Percentiles rank a stretch among this genome's conserved stretches.
These are phyloP conservation scores for Cyclotella cryptica DNA, from an alignment of 108 stramenopile species.

Conservation along the genomic window DNA sequence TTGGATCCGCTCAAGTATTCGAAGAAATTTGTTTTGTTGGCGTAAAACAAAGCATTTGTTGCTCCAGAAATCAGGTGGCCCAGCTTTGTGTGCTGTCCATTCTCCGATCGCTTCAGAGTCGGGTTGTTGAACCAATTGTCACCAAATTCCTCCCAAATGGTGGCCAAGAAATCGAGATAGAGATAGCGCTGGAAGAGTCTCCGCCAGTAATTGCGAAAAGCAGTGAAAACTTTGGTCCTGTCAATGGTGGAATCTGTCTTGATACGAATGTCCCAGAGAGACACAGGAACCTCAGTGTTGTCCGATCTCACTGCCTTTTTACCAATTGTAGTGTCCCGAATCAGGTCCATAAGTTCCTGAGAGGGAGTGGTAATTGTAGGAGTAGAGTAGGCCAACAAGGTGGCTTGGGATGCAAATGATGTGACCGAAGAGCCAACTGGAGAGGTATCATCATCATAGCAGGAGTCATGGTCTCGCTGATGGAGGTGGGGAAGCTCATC, in stretches of 20 bases:
- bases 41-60: constrained; percentile 21
- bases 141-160: constrained; percentile 7
- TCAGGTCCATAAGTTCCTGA: background rate
- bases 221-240: background rate
- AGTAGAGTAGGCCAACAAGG: too few relatives aligned
- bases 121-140: background rate
- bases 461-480: background rate
- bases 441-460: background rate
- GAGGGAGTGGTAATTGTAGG: too few relatives aligned
- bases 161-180: background rate
- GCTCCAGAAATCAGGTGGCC: background rate
- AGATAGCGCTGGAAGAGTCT: background rate
- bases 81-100: background rate
- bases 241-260: background rate
- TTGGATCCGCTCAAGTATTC: constrained; percentile 14
- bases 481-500: too few relatives aligned
- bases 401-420: too few relatives aligned
- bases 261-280: constrained; percentile 31
- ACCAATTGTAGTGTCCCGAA: background rate
- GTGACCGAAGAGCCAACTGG: too few relatives aligned
- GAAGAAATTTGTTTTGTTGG: constrained; percentile 2
- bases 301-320: constrained; percentile 40
- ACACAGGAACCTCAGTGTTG: constrained; percentile 32
- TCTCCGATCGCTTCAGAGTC: background rate
- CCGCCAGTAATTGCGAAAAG: background rate